Conservation (phyloP, 2,329 filamentous ascomycete genomes). For the Fusarium pseudoanthophilum region DNA sequence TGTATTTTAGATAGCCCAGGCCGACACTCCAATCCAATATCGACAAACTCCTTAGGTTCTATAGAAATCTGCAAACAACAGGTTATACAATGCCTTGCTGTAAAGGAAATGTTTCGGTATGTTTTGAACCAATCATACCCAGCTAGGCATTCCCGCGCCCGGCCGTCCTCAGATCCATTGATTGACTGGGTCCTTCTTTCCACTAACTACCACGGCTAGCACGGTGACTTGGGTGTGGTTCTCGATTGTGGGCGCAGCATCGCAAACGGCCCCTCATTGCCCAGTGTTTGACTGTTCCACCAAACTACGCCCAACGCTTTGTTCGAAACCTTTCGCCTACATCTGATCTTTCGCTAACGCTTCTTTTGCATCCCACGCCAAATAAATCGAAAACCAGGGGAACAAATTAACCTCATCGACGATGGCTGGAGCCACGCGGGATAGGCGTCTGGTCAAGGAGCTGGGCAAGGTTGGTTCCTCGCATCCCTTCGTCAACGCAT, state of each 20-base stretch:
- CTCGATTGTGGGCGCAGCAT: constrained; percentile 28
- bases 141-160: neutral
- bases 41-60: neutral
- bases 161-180: constrained; percentile 9
- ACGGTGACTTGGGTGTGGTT: neutral
- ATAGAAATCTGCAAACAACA: neutral
- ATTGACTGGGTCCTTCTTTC: neutral
- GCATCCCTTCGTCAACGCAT: neutral
- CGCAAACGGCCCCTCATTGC: constrained; percentile 38
- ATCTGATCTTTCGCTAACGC: constrained; percentile 22
- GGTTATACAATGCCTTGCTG: neutral
- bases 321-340: constrained; percentile 25
- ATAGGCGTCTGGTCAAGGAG: constrained; percentile 70
- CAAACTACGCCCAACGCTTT: constrained; percentile 2
- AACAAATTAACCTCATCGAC: constrained; percentile 9
- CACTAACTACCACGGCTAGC: neutral
- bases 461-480: constrained; percentile 60
- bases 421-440: constrained; percentile 60
- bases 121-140: constrained; percentile 16
- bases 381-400: constrained; percentile 4
- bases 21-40: neutral
- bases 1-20: neutral
- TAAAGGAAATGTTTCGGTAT: neutral
- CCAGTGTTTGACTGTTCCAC: constrained; percentile 22
- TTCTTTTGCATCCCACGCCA: neutral